Conservation (phyloP, 257 asterid genomes). For the Gentiana macrophylla region DNA sequence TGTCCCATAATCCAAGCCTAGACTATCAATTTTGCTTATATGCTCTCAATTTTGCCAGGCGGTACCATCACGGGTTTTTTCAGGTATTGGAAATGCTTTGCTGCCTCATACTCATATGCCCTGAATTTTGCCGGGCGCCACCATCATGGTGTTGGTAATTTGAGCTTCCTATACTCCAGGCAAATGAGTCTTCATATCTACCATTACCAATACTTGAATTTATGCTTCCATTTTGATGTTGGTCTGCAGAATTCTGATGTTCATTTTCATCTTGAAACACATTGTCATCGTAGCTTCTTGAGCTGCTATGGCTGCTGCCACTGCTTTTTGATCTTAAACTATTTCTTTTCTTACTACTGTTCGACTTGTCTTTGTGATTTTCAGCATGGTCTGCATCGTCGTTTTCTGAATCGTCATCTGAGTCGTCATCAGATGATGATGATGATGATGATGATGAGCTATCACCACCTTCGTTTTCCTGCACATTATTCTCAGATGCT, state of each 20-base stretch:
- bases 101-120: slow-evolving; percentile 8
- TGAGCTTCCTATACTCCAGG: slow-evolving; percentile 13
- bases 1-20: too few species aligned
- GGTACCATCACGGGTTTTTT: too few species aligned
- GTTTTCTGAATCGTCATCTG: slow-evolving; percentile 15
- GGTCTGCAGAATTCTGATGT: too few species aligned
- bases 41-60: too few species aligned
- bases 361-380: not conserved
- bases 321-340: not conserved
- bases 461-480: not conserved
- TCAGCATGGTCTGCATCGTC: slow-evolving; percentile 4
- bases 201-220: slow-evolving; percentile 2
- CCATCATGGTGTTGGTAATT: slow-evolving; percentile 7
- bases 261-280: not conserved
- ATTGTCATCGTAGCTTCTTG: not conserved
- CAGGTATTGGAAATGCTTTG: slow-evolving; percentile 9
- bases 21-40: too few species aligned
- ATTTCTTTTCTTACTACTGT: slow-evolving; percentile 3
- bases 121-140: slow-evolving; percentile 7
- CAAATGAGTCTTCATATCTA: slow-evolving; percentile 14
- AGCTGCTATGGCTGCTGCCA: not conserved
- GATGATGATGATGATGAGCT: not conserved
- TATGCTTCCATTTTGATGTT: not conserved
- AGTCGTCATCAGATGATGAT: slow-evolving; percentile 4
- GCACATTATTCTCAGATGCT: slow-evolving; percentile 9